Evolutionary conservation across 345 rosid genomes (phyloP), one percentile per base, ranked within the genome.

Genomic region (Sisymbrium irio): DNA sequence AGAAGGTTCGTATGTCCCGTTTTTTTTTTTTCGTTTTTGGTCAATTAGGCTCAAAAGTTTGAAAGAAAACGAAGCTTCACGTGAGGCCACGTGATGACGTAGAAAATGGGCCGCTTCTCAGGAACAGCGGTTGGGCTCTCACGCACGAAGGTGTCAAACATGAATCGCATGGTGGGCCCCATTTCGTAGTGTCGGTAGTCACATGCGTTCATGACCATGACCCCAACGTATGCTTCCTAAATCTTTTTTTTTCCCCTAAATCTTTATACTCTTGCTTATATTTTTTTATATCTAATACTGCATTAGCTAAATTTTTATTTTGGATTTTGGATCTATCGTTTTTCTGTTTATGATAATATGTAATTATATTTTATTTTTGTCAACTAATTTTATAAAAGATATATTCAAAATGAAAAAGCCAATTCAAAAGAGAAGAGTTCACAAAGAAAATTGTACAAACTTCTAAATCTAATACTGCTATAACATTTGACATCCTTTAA

Each of bases 151-250:
- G 41, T 49, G 2, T 12, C 56, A 20, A 22, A 22, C 11, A 30
- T 9, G 30, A 8, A 18, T 65, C 58, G 40, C 72, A 53, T 39
- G 25, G 25, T 30, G 18, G 62, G 46, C 14, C 45, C 56, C 15
- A 44, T n/a, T 35, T 54, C n/a, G 22, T 15, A 53, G 44, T 73
- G 77, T 73, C 77, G 71, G 77, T 49, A 73, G 70, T 53, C 77
- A 63, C 77, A 11, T 73, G 71, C 28, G 39, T 40, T 39, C 19
- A 61, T 12, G 66, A 59, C 46, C 63, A 59, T 58, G n/a, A 35
- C 22, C n/a, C 30, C 55, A 50, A 20, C 18, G 6, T 51, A 51
- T 22, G 3, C 25, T 22, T 22, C 25, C 25, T 22, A 22, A 22
- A n/a, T n/a, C n/a, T n/a, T 22, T 22, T 1, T 22, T 9, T 9